phyloP scores from a whole-genome alignment of 371 early-diverging fungal genomes.

The Mortierella sp. region DNA sequence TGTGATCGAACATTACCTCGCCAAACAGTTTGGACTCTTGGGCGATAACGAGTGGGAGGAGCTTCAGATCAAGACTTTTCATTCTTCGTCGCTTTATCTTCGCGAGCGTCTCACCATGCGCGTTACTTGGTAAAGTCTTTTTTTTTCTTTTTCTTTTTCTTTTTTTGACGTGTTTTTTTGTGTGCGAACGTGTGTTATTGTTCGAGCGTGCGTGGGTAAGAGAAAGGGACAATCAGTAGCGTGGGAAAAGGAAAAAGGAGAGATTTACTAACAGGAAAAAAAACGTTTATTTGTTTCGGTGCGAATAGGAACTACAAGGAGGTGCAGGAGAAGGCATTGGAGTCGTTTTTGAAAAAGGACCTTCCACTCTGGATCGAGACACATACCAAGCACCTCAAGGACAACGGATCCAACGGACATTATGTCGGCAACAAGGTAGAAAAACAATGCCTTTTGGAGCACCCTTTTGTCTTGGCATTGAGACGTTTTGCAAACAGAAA shows the following conservation, averaged over 20 bases:
- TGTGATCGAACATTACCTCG: slow-evolving; percentile 40
- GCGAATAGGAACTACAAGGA: slow-evolving; percentile 42
- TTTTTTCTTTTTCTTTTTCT: not conserved
- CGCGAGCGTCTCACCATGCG: slow-evolving; percentile 42
- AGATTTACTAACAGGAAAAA: not conserved
- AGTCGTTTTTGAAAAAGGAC: slow-evolving; percentile 14
- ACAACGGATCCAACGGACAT: slow-evolving; percentile 51
- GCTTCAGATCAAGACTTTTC: slow-evolving; percentile 39
- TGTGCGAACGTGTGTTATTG: too few species aligned
- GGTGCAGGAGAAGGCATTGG: slow-evolving; percentile 28
- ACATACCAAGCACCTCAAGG: slow-evolving; percentile 38
- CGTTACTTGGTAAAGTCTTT: slow-evolving; percentile 30
- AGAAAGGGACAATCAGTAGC: too few species aligned
- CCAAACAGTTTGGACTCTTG: slow-evolving; percentile 40
- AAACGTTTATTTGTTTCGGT: not conserved
- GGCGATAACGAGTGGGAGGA: slow-evolving; percentile 54
- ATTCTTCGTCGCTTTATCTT: slow-evolving; percentile 32
- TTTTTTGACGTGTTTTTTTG: not conserved
- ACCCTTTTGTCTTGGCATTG: not conserved
- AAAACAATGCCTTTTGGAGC: too few species aligned
- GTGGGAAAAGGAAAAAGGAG: not conserved
- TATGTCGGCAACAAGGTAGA: slow-evolving; percentile 48
- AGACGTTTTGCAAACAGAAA: not conserved
- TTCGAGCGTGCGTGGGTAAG: not conserved
- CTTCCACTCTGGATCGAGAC: slow-evolving; percentile 47